Conservation (phyloP, 1,139 yeast genomes). For the Spencermartinsiella ligniputridi region DNA sequence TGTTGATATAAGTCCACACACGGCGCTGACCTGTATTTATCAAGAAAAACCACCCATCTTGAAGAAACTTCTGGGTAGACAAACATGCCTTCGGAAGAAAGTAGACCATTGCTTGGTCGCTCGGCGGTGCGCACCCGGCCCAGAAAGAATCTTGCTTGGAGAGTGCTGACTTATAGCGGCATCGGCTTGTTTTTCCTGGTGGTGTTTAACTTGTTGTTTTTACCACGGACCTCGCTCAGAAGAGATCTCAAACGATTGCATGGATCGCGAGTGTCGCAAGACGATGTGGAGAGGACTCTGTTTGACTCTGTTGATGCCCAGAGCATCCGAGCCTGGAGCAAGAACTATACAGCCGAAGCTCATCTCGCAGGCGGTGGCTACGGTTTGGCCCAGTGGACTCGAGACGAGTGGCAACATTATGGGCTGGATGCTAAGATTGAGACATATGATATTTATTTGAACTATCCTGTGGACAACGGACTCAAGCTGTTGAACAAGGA, state of each 20-base stretch:
- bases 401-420: slow-evolving; percentile 54
- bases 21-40: too few species aligned
- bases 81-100: not conserved
- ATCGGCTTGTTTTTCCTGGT: slow-evolving; percentile 51
- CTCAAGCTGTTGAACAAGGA: slow-evolving; percentile 40
- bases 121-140: not conserved
- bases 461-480: slow-evolving; percentile 56
- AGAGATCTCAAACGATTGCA: slow-evolving; percentile 79
- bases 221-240: slow-evolving; percentile 81
- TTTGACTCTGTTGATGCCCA: slow-evolving; percentile 26
- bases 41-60: too few species aligned
- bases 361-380: slow-evolving; percentile 72
- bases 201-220: slow-evolving; percentile 63
- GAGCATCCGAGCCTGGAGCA: slow-evolving; percentile 28
- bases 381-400: slow-evolving; percentile 63
- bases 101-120: not conserved
- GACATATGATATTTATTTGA: slow-evolving; percentile 55
- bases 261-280: slow-evolving; percentile 24
- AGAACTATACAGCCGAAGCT: slow-evolving; percentile 50
- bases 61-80: too few species aligned
- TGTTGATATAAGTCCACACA: too few species aligned
- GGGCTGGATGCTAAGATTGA: slow-evolving; percentile 54
- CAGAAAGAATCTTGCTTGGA: not conserved
- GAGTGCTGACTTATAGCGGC: slow-evolving; percentile 29
- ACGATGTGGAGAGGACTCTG: slow-evolving; percentile 32